Conservation (phyloP, 2,329 filamentous ascomycete species). For the Capronia epimyces region DNA sequence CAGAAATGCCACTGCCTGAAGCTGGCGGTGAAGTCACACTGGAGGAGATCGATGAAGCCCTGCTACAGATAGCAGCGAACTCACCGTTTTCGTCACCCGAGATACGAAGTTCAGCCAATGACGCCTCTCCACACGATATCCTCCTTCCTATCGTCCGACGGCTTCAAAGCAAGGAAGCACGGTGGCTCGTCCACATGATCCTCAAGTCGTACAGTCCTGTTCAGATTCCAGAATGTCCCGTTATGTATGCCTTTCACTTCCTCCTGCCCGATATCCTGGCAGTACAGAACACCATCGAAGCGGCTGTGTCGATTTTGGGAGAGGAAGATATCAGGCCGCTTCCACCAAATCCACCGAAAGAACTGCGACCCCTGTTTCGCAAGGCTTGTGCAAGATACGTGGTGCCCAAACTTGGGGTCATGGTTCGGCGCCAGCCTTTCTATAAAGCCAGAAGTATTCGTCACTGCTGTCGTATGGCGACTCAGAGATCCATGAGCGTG, state of each 20-base stretch:
- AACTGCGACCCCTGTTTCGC: slow-evolving; percentile 5
- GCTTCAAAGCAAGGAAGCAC: slow-evolving; percentile 64
- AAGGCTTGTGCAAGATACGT: slow-evolving; percentile 32
- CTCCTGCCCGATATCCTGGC: slow-evolving; percentile 53
- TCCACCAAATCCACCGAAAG: slow-evolving; percentile 12
- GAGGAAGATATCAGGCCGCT: slow-evolving; percentile 10
- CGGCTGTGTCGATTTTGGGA: slow-evolving; percentile 18
- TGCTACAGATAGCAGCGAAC: slow-evolving; percentile 49
- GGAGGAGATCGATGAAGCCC: slow-evolving; percentile 63
- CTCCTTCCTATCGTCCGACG: slow-evolving; percentile 56
- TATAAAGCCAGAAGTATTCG: slow-evolving; percentile 62
- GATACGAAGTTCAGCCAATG: slow-evolving; percentile 44
- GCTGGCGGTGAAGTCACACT: slow-evolving; percentile 51
- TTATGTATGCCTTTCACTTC: slow-evolving; percentile 61
- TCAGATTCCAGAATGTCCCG: slow-evolving; percentile 51
- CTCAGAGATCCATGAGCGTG: slow-evolving; percentile 59
- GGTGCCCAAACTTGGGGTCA: slow-evolving; percentile 51
- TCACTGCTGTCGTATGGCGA: slow-evolving; percentile 63
- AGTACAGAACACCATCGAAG: slow-evolving; percentile 24
- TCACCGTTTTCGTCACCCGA: neutral
- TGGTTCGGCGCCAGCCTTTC: slow-evolving; percentile 57
- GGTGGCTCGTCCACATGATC: slow-evolving; percentile 80
- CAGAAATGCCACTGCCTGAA: slow-evolving; percentile 43
- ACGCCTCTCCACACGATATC: slow-evolving; percentile 41
- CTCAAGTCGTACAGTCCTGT: slow-evolving; percentile 71